phyloP scores from a whole-genome alignment of 129 eudicot species.

The Chrysanthemum makinoi region DNA sequence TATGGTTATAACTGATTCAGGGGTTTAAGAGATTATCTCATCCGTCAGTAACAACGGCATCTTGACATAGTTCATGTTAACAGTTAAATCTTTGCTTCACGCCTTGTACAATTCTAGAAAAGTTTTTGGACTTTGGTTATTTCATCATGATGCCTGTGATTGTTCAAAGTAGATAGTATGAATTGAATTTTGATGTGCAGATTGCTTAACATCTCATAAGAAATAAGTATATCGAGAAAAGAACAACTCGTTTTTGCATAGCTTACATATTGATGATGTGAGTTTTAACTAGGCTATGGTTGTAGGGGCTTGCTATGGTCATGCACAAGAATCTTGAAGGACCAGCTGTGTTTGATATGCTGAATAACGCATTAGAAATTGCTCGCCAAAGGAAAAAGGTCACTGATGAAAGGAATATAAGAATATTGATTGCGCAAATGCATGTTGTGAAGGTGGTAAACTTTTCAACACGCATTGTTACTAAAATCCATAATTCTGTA shows the following conservation, averaged over 20 bases:
- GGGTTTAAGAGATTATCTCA: slow-evolving; percentile 2
- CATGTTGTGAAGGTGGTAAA: slow-evolving; percentile 71
- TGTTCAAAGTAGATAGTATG: slow-evolving; percentile 12
- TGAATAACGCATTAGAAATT: slow-evolving; percentile 54
- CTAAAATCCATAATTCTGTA: not conserved
- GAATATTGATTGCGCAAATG: slow-evolving; percentile 86
- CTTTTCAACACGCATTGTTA: not conserved
- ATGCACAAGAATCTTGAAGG: slow-evolving; percentile 96
- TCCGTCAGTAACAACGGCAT: not conserved
- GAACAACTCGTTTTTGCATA: not conserved
- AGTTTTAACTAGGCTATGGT: slow-evolving; percentile 9
- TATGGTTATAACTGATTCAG: slow-evolving; percentile 1
- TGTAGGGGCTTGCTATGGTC: slow-evolving; percentile 94
- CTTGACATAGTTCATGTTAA: not conserved
- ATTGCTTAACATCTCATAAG: not conserved
- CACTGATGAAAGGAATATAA: slow-evolving; percentile 76
- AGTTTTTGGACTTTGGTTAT: too few species aligned
- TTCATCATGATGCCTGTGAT: slow-evolving; percentile 1
- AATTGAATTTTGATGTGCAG: slow-evolving; percentile 2
- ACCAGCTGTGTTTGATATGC: slow-evolving; percentile 90
- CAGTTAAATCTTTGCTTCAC: too few species aligned
- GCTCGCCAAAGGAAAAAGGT: slow-evolving; percentile 67
- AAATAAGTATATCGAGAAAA: not conserved
- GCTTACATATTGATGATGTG: slow-evolving; percentile 1
- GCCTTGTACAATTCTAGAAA: too few species aligned